phyloP scores from a whole-genome alignment of 202 grass and related monocot species.

The Dendrocalamus latiflorus region DNA sequence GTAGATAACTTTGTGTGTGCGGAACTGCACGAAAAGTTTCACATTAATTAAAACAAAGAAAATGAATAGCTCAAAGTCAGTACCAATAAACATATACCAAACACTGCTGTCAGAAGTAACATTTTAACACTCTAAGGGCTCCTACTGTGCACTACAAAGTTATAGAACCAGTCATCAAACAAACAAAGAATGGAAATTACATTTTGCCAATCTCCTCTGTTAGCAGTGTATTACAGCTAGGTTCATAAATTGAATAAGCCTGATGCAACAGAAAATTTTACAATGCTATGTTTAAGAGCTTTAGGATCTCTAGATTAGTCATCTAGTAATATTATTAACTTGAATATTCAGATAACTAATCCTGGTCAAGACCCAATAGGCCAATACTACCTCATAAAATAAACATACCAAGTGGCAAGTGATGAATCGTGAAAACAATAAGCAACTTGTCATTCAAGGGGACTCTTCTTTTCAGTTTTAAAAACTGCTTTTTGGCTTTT shows the following conservation, averaged over 20 bases:
- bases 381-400: too few species aligned
- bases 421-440: too few species aligned
- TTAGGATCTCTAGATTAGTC: background rate
- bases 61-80: background rate
- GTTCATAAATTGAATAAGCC: background rate
- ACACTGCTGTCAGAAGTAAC: background rate
- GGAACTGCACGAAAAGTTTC: conserved; percentile 57
- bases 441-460: too few species aligned
- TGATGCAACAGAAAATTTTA: background rate
- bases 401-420: too few species aligned
- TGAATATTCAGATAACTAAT: too few species aligned
- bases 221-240: background rate
- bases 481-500: too few species aligned
- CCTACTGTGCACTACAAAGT: background rate
- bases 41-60: background rate
- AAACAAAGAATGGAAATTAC: background rate
- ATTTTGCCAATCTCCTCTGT: background rate
- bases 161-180: background rate
- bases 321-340: too few species aligned
- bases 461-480: too few species aligned
- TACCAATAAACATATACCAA: background rate
- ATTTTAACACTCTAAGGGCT: background rate
- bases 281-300: background rate
- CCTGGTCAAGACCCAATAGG: too few species aligned
- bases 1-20: conserved; percentile 94